A percentile compares a stretch with the other conserved stretches of the same genome.
These are phyloP conservation scores for Aureobasidium sp. DNA, from an alignment of 2,329 filamentous ascomycete genomes.

Conservation along the genomic window DNA sequence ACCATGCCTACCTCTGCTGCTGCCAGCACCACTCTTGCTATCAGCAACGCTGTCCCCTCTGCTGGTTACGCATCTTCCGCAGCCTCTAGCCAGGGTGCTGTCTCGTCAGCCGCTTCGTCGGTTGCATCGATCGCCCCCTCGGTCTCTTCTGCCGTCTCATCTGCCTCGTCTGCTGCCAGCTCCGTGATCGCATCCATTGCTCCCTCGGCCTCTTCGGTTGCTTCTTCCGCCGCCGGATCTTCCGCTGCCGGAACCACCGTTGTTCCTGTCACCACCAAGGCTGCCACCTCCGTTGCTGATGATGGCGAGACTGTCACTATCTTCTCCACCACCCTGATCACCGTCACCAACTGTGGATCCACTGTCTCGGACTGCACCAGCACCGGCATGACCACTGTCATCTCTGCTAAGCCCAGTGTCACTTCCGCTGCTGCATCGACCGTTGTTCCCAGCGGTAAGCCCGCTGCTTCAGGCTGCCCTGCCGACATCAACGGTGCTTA, in stretches of 20 bases:
- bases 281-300: slow-evolving; percentile 8
- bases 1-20: slow-evolving; percentile 10
- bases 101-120: slow-evolving; percentile 6
- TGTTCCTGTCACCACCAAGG: neutral
- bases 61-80: neutral
- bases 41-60: slow-evolving; percentile 10
- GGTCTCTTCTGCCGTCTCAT: slow-evolving; percentile 15
- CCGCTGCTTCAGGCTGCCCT: slow-evolving; percentile 17
- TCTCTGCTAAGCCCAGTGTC: slow-evolving; percentile 5
- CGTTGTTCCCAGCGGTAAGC: neutral
- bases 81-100: neutral
- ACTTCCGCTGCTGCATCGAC: slow-evolving; percentile 4
- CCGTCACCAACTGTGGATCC: slow-evolving; percentile 16
- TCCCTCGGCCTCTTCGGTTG: neutral
- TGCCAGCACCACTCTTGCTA: neutral
- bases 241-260: neutral
- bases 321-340: slow-evolving; percentile 16
- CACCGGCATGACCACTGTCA: slow-evolving; percentile 10
- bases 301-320: slow-evolving; percentile 12
- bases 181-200: neutral
- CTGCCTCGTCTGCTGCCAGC: neutral
- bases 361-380: neutral
- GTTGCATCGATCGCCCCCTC: slow-evolving; percentile 13
- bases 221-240: neutral
- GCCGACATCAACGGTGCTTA: slow-evolving; percentile 22